A percentile compares a stretch with the other conserved stretches of the same genome.
Conservation (phyloP, 352 stramenopile species). For the Pilasporangium apinafurcum region DNA sequence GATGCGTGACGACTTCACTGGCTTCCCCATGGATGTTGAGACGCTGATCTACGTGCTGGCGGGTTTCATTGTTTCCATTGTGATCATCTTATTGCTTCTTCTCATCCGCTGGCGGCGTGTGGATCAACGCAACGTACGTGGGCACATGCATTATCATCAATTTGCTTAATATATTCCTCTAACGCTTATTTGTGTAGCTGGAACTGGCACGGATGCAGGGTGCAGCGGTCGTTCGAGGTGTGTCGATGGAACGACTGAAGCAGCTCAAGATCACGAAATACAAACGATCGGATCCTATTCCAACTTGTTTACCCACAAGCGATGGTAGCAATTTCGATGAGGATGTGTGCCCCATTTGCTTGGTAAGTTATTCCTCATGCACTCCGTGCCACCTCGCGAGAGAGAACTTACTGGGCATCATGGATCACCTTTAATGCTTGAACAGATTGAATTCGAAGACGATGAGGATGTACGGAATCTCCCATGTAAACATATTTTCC, state of each 20-base stretch:
- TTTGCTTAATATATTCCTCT: constrained; percentile 1
- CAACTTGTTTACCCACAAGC: background rate
- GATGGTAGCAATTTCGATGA: constrained; percentile 21
- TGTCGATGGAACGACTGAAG: constrained; percentile 56
- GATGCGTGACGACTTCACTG: constrained; percentile 11
- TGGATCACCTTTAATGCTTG: background rate
- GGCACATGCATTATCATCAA: background rate
- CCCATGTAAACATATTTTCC: constrained; percentile 85
- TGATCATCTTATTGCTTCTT: constrained; percentile 49
- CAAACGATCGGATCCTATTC: constrained; percentile 5
- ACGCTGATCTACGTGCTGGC: constrained; percentile 72
- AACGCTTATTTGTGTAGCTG: constrained; percentile 17
- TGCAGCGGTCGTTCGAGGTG: constrained; percentile 30
- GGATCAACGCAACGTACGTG: constrained; percentile 46
- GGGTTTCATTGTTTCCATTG: constrained; percentile 58
- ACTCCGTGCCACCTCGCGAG: background rate
- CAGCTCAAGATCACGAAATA: constrained; percentile 67
- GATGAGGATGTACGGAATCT: constrained; percentile 72
- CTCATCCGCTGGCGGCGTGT: constrained; percentile 58
- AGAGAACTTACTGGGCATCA: background rate
- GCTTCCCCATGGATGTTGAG: constrained; percentile 40
- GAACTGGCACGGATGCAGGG: constrained; percentile 39
- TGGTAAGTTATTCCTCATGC: too few species aligned
- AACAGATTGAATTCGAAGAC: constrained; percentile 76
- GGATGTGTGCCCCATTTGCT: constrained; percentile 66